Base-by-base conservation (phyloP, 2,329 filamentous ascomycete species). In the Cordyceps javanica region DNA sequence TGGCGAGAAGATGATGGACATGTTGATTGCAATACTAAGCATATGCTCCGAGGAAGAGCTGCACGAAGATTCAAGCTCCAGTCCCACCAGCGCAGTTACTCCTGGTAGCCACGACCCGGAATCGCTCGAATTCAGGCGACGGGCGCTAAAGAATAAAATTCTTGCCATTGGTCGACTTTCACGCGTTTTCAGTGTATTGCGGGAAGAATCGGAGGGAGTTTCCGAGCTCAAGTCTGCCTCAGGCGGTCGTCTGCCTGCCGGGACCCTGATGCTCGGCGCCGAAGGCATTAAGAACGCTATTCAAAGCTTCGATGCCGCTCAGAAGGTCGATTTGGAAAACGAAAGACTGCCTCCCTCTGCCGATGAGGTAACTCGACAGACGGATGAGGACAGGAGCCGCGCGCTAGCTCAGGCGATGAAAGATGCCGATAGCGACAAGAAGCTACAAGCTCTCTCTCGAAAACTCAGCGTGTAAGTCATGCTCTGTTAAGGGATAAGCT, bases 141-240 rank as follows among this genome's bases (percentile, higher is more conserved):
- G 93, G 45, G 92, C 92, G 3, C 96, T 99, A 82, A 97, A 97
- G 82, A 99, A 99, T 86, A 99, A 99, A 80, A 97, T 99, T 69
- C 78, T 99, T 66, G 94, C 94, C 60, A 99, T 99, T 68, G 94
- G 94, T 30, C 90, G 94, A 65, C 81, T 99, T 62, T 97, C 94
- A 39, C 90, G 94, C 67, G 94, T 99, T 60, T 99, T 99, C 86
- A 93, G 97, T 72, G 94, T 99, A 52, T 76, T 99, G 65, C 91
- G 94, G 67, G 94, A 99, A 75, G 94, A 99, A 75, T 96, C 92
- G 2, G 94, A 99, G 78, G 86, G 89, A 66, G 92, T 99, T 57
- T 96, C 92, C 38, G 94, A 99, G 74, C 85, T 99, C 72, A 99
- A 99, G 83, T 97, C 93, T 50, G 93, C 92, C 42, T 89, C 91